These are phyloP conservation scores for Exophiala dermatitidis DNA, from an alignment of 2,329 filamentous ascomycete species.

Conservation along the genomic window DNA sequence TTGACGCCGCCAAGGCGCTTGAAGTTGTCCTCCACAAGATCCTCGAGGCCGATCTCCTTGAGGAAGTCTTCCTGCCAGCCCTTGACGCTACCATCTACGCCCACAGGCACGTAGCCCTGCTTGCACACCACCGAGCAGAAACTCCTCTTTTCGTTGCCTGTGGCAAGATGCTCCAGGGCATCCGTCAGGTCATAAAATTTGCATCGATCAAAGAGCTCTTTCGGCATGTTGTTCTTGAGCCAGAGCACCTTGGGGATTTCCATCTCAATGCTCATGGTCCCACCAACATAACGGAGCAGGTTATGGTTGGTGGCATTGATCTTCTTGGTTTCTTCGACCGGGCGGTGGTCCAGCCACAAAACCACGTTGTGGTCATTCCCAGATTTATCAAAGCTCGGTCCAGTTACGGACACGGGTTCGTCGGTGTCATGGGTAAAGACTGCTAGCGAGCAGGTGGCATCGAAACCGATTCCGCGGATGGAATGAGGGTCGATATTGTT, in stretches of 20 bases:
- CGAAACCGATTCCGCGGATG: constrained; percentile 89
- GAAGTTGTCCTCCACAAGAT: constrained; percentile 78
- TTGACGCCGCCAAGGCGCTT: constrained; percentile 90
- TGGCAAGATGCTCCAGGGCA: constrained; percentile 88
- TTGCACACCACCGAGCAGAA: constrained; percentile 97
- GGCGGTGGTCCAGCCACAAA: constrained; percentile 93
- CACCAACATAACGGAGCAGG: constrained; percentile 89
- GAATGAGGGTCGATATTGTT: constrained; percentile 67
- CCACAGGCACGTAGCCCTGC: constrained; percentile 93
- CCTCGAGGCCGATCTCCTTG: constrained; percentile 73
- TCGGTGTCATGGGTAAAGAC: constrained; percentile 86
- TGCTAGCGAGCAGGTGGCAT: constrained; percentile 94
- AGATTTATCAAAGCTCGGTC: constrained; percentile 72
- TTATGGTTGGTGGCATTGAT: constrained; percentile 93
- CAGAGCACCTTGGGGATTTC: constrained; percentile 97
- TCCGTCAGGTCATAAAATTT: constrained; percentile 96
- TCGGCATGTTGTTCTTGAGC: constrained; percentile 97
- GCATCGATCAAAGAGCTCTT: constrained; percentile 80
- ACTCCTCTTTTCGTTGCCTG: constrained; percentile 82
- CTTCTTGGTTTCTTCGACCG: constrained; percentile 79
- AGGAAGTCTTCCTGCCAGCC: constrained; percentile 98
- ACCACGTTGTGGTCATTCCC: constrained; percentile 90
- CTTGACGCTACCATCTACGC: constrained; percentile 92
- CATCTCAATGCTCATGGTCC: constrained; percentile 99
- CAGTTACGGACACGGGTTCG: constrained; percentile 84